phyloP scores from a whole-genome alignment of 2,329 filamentous ascomycete species.

The Colletotrichum incanum region DNA sequence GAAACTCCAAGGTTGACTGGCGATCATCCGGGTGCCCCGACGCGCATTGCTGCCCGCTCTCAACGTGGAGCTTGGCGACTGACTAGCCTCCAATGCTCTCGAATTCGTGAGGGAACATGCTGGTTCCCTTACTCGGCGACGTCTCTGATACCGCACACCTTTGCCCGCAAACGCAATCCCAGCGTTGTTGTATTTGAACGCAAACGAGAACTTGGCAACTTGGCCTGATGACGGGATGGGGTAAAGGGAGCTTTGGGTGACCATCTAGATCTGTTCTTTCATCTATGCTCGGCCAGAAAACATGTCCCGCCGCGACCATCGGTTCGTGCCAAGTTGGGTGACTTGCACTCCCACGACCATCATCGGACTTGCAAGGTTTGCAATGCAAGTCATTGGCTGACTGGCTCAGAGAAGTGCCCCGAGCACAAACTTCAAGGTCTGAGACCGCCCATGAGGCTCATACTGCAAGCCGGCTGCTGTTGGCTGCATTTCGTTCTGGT shows the following conservation, averaged over 20 bases:
- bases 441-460: too few relatives aligned
- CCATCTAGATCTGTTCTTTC: background rate
- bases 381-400: background rate
- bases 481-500: too few relatives aligned
- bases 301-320: conserved; percentile 29
- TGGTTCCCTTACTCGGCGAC: conserved; percentile 13
- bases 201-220: background rate
- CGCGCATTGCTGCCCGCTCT: conserved; percentile 14
- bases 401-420: background rate
- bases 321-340: conserved; percentile 26
- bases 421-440: too few relatives aligned
- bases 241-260: background rate
- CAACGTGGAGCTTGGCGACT: conserved; percentile 9
- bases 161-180: background rate
- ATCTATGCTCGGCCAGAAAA: conserved; percentile 3
- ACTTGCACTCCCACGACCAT: background rate
- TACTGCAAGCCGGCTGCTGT: too few relatives aligned
- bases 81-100: conserved; percentile 13
- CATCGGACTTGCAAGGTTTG: conserved; percentile 7
- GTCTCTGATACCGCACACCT: background rate
- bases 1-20: background rate
- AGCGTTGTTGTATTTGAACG: background rate
- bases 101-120: conserved; percentile 24
- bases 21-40: conserved; percentile 20
- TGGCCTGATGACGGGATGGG: background rate